phyloP scores from a whole-genome alignment of 1,284 basidiomycete genomes.

The Naganishia liquefaciens region DNA sequence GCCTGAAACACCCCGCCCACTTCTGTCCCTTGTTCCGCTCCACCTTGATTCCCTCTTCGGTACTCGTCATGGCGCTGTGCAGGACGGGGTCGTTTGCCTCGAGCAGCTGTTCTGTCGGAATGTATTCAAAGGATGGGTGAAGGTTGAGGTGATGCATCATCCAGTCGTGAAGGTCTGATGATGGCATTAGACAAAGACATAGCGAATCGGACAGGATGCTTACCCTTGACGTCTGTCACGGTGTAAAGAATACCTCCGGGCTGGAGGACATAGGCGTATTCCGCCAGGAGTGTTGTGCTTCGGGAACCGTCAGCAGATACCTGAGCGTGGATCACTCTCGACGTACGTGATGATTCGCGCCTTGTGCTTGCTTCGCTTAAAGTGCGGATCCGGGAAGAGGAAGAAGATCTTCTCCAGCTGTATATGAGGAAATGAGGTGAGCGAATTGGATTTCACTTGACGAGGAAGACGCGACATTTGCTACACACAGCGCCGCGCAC shows the following conservation, averaged over 20 bases:
- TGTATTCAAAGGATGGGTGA: constrained; percentile 82
- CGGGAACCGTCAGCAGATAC: neutral
- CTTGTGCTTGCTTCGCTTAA: constrained; percentile 98
- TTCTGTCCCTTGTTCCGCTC: constrained; percentile 88
- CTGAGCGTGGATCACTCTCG: constrained; percentile 1
- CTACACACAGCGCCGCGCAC: too few species aligned
- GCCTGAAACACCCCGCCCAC: constrained; percentile 56
- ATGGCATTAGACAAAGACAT: neutral
- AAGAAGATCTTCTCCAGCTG: constrained; percentile 88
- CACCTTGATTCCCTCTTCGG: constrained; percentile 97
- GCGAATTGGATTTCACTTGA: too few species aligned
- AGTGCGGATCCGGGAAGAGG: constrained; percentile 98
- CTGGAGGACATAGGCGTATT: constrained; percentile 88
- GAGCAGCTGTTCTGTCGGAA: constrained; percentile 70
- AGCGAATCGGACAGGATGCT: constrained; percentile 23
- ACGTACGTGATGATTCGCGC: constrained; percentile 80
- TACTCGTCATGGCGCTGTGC: constrained; percentile 77
- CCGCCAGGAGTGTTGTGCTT: constrained; percentile 77
- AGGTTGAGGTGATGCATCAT: constrained; percentile 83
- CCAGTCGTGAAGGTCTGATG: constrained; percentile 83
- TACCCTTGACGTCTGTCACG: constrained; percentile 85
- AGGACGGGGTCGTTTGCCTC: constrained; percentile 62
- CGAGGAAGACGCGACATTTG: too few species aligned
- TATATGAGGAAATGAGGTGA: neutral
- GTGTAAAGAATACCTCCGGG: constrained; percentile 95